These are phyloP conservation scores for Melastoma candidum DNA, from an alignment of 441 rosid genomes.

Conservation along the genomic window DNA sequence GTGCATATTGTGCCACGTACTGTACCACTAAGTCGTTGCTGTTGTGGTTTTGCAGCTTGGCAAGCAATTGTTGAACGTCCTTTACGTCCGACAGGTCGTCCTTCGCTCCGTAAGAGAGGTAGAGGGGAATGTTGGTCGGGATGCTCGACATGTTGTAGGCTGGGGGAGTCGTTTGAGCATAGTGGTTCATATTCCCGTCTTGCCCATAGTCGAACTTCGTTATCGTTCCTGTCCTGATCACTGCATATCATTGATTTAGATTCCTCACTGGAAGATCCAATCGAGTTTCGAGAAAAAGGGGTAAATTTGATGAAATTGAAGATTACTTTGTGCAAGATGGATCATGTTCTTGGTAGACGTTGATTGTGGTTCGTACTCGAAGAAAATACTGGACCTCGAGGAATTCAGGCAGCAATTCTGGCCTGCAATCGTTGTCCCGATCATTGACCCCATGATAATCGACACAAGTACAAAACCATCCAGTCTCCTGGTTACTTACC, in stretches of 20 bases:
- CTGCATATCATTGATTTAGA: slow-evolving; percentile 10
- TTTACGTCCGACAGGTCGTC: slow-evolving; percentile 20
- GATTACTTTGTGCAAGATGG: slow-evolving; percentile 29
- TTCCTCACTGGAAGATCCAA: neutral
- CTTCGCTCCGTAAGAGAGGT: slow-evolving; percentile 23
- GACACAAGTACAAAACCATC: neutral
- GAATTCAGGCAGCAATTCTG: slow-evolving; percentile 36
- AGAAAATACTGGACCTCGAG: slow-evolving; percentile 15
- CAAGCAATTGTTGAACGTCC: slow-evolving; percentile 22
- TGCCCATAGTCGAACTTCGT: slow-evolving; percentile 36
- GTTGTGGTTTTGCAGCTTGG: slow-evolving; percentile 20
- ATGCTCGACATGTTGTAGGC: slow-evolving; percentile 27
- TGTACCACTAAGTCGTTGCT: slow-evolving; percentile 21
- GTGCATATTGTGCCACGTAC: slow-evolving; percentile 20
- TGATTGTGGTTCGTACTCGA: slow-evolving; percentile 26
- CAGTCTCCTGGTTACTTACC: slow-evolving; percentile 16
- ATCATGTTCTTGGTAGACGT: slow-evolving; percentile 39
- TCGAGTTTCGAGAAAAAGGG: neutral
- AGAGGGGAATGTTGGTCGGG: slow-evolving; percentile 23
- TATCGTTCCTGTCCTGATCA: slow-evolving; percentile 30
- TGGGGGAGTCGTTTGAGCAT: slow-evolving; percentile 33
- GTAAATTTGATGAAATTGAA: neutral
- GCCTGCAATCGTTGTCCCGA: slow-evolving; percentile 14
- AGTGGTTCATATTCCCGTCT: slow-evolving; percentile 34
- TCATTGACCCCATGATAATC: neutral